A percentile compares a stretch with the other conserved stretches of the same genome.
These are phyloP conservation scores for Hypoxylon trugodes DNA, from an alignment of 495 filamentous ascomycete genomes.

Conservation along the genomic window DNA sequence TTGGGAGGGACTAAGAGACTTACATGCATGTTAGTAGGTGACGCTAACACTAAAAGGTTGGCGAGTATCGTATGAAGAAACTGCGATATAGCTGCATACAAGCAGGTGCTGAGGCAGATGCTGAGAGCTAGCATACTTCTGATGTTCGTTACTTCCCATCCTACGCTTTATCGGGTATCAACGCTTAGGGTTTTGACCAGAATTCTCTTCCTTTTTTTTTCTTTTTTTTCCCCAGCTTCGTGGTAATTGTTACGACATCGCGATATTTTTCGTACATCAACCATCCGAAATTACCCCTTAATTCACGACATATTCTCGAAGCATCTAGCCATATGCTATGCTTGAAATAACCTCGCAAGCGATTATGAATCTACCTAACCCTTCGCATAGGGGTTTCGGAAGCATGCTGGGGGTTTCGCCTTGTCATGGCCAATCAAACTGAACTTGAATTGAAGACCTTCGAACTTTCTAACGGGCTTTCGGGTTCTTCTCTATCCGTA, in stretches of 20 bases:
- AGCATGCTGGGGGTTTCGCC: not conserved
- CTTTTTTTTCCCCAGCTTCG: no score
- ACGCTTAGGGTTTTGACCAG: no score
- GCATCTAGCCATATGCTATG: no score
- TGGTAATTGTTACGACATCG: no score
- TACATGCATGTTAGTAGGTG: no score
- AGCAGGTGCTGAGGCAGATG: not conserved
- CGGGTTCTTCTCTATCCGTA: conserved; percentile 27
- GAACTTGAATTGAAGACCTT: conserved; percentile 37
- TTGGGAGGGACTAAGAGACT: no score
- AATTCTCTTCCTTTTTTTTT: no score
- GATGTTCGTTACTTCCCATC: not conserved
- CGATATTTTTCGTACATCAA: no score
- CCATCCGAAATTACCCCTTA: no score
- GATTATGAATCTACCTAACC: not conserved
- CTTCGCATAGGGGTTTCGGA: not conserved
- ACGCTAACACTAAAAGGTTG: no score
- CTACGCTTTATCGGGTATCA: no score
- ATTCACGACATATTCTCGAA: no score
- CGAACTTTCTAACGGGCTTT: conserved; percentile 20
- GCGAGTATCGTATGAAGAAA: conserved; percentile 1
- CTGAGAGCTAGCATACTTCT: not conserved
- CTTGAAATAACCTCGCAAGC: not conserved
- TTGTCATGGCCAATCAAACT: conserved; percentile 21
- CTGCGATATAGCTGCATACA: not conserved